A percentile compares a stretch with the other conserved stretches of the same genome.
Evolutionary conservation across 1,284 basidiomycete genomes (phyloP).

Genomic region (Ganoderma meredithae): DNA sequence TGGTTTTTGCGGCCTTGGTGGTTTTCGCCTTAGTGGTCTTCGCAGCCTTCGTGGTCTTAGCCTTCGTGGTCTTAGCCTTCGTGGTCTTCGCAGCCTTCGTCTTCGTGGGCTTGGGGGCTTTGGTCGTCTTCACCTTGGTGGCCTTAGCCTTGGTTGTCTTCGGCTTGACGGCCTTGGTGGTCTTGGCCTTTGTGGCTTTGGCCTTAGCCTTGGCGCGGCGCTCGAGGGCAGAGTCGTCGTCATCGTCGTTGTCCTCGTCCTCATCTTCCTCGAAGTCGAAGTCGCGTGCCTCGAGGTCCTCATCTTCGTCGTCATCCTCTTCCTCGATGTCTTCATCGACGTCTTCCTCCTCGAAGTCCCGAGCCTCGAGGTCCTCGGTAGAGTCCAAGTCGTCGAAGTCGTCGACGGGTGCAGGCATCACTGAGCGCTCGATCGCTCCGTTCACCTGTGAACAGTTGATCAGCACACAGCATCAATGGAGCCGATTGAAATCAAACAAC

Average conservation of each 20-base stretch:
- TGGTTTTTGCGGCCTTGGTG: background rate
- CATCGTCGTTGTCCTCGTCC: background rate
- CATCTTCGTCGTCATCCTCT: background rate
- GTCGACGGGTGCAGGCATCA: background rate
- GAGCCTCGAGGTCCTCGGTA: background rate
- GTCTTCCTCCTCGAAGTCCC: background rate
- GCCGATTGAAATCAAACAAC: background rate
- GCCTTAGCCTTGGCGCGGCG: background rate
- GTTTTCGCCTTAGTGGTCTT: background rate
- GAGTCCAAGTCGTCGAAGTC: conserved; percentile 1
- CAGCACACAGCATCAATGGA: background rate
- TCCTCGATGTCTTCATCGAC: conserved; percentile 1
- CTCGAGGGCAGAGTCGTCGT: background rate
- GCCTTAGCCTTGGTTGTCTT: background rate
- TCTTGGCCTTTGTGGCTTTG: background rate
- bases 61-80: background rate
- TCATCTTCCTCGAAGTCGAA: background rate
- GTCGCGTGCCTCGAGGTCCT: background rate
- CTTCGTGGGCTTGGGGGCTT: background rate
- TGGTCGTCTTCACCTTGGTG: background rate
- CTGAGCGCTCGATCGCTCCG: background rate
- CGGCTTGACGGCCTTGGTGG: background rate
- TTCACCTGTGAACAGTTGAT: background rate
- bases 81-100: background rate
- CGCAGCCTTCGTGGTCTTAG: background rate